Evolutionary conservation across 257 asterid species (phyloP).

Genomic region (Solanum sparsipilum): DNA sequence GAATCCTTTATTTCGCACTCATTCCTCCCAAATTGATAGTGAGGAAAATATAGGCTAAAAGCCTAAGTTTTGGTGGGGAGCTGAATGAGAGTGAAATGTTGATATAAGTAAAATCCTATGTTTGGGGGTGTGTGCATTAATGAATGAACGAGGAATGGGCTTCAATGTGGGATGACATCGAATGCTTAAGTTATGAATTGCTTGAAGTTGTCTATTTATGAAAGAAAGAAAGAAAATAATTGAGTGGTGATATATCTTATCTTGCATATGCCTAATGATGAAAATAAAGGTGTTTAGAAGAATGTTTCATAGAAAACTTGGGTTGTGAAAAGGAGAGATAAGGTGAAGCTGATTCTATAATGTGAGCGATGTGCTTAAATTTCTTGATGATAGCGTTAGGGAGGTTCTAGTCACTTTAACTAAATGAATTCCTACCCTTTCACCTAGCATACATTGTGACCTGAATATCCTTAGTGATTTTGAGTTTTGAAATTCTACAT

Average conservation of each 20-base stretch:
- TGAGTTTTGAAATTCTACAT: not conserved
- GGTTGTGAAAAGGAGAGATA: not conserved
- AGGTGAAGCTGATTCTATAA: not conserved
- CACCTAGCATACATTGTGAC: not conserved
- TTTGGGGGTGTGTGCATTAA: not conserved
- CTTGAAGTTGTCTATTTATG: not conserved
- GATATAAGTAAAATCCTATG: too few relatives aligned
- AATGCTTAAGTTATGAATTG: not conserved
- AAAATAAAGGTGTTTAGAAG: not conserved
- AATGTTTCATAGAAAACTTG: not conserved
- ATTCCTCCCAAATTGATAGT: too few relatives aligned
- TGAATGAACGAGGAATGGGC: not conserved
- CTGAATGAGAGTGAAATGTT: not conserved
- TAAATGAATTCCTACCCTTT: too few relatives aligned
- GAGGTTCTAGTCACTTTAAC: too few relatives aligned
- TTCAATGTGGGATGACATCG: not conserved
- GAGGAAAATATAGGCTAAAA: too few relatives aligned
- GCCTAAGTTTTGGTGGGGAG: not conserved
- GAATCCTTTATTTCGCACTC: too few relatives aligned
- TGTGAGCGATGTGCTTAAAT: not conserved
- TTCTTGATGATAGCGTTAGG: not conserved
- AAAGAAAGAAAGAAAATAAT: too few relatives aligned
- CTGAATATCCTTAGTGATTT: not conserved
- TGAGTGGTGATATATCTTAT: not conserved
- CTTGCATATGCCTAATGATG: not conserved